phyloP scores from a whole-genome alignment of 2,329 filamentous ascomycete species.

The Cladophialophora exuberans region DNA sequence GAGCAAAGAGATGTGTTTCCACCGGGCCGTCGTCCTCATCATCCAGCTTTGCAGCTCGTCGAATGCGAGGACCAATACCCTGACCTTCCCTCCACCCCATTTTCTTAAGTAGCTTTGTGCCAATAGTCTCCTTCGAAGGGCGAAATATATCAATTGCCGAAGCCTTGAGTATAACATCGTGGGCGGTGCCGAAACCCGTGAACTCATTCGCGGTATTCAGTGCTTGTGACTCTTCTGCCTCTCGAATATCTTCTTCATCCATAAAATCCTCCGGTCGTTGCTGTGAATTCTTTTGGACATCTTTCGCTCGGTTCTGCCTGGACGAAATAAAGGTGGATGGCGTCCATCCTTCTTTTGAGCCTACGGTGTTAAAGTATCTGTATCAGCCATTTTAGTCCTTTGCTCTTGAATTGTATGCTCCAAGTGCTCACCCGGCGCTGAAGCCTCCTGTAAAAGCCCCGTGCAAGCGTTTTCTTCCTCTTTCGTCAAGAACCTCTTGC shows the following conservation, averaged over 20 bases:
- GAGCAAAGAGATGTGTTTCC: constrained; percentile 76
- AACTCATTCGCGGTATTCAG: constrained; percentile 76
- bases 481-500: constrained; percentile 93
- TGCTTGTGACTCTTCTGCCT: constrained; percentile 76
- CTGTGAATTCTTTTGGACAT: constrained; percentile 55
- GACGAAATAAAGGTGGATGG: constrained; percentile 92
- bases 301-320: constrained; percentile 74
- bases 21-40: constrained; percentile 44
- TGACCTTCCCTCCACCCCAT: constrained; percentile 98
- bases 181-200: constrained; percentile 71
- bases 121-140: constrained; percentile 78
- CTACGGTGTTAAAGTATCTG: constrained; percentile 97
- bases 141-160: constrained; percentile 73
- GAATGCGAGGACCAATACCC: constrained; percentile 85
- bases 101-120: constrained; percentile 77
- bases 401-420: constrained; percentile 37
- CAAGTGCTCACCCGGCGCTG: constrained; percentile 79
- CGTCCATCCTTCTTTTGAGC: constrained; percentile 97
- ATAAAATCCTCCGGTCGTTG: constrained; percentile 89
- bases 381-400: constrained; percentile 39
- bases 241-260: constrained; percentile 93
- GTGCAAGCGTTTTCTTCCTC: constrained; percentile 85
- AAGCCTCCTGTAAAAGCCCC: constrained; percentile 96
- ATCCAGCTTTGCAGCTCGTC: constrained; percentile 69
- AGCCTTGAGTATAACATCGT: constrained; percentile 56